Evolutionary conservation across 768 basidiomycete genomes (phyloP), one percentile per base, ranked within the genome.

Genomic region (Mycena epipterygia): DNA sequence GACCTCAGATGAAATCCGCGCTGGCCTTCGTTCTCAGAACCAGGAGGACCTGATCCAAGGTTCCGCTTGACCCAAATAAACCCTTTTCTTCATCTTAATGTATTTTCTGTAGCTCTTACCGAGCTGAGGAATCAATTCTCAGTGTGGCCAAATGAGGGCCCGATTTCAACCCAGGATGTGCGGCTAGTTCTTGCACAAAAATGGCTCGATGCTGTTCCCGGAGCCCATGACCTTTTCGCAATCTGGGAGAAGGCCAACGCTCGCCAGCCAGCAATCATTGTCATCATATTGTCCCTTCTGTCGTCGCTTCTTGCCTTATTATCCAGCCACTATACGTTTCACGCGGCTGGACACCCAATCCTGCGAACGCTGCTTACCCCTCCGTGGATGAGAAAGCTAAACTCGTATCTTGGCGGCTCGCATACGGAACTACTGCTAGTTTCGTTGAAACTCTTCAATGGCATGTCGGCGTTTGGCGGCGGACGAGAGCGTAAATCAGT

Each of bases 261-360:
- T 65, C 44, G 59, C 25, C 39, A 70, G 70, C 33, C 68, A 87
- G 86, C 79, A 85, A 35, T 80, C 89, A 84, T 81, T 79, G 29
- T 79, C 0, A 79, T 86, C 16, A 71, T 90, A 25, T 68, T 89
- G 0, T 88, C 90, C 0, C 73, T 90, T 0, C 75, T 95, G 9
- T 85, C 93, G 0, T 84, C 88, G 0, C 71, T 94, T n/a, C 75
- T 95, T 64, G 84, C 81, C 6, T 80, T 96, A 0, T 81, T 93
- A 17, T 90, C 92, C 4, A 82, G 84, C 5, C 93, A 95, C 57
- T 92, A 93, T 69, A 86, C 89, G 5, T 88, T 90, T 75, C 93
- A 95, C 71, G 69, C 85, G 0, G 77, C 88, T 27, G 93, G 93
- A 0, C 81, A 87, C 41, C 85, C 92, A 0, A 87, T 95, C 37